phyloP scores from a whole-genome alignment of 2,329 filamentous ascomycete genomes.

The Stachybotrys chartarum region DNA sequence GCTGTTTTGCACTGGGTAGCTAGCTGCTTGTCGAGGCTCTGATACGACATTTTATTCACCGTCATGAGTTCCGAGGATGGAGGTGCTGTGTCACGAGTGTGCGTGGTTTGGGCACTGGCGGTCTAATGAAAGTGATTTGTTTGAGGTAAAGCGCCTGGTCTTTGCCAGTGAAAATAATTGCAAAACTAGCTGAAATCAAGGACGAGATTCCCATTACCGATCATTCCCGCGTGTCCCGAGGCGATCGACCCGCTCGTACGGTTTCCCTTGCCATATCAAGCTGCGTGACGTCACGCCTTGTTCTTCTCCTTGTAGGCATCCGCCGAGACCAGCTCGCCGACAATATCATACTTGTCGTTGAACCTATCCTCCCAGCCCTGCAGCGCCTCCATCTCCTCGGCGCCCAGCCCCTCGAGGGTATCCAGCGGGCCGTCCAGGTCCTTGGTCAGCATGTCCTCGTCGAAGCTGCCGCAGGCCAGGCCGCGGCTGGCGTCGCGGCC shows the following conservation, averaged over 20 bases:
- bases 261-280: too few species aligned
- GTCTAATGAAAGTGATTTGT: too few species aligned
- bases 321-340: slow-evolving; percentile 69
- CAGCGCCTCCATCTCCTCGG: slow-evolving; percentile 75
- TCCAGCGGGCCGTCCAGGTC: slow-evolving; percentile 81
- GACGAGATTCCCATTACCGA: too few species aligned
- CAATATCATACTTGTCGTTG: slow-evolving; percentile 87
- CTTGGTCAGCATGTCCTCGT: slow-evolving; percentile 89
- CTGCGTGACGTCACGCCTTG: not conserved
- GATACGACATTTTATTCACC: not conserved
- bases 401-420: slow-evolving; percentile 61
- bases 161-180: too few species aligned
- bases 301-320: slow-evolving; percentile 24
- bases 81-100: too few species aligned
- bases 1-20: not conserved
- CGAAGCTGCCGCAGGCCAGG: slow-evolving; percentile 85
- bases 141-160: too few species aligned
- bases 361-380: slow-evolving; percentile 92
- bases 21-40: not conserved
- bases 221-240: too few species aligned
- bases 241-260: too few species aligned
- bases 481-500: slow-evolving; percentile 85
- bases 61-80: not conserved
- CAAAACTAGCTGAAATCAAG: too few species aligned
- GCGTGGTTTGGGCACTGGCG: too few species aligned